Evolutionary conservation across 192 early-diverging fungal genomes (phyloP).

Genomic region (Umbelopsis vinacea): DNA sequence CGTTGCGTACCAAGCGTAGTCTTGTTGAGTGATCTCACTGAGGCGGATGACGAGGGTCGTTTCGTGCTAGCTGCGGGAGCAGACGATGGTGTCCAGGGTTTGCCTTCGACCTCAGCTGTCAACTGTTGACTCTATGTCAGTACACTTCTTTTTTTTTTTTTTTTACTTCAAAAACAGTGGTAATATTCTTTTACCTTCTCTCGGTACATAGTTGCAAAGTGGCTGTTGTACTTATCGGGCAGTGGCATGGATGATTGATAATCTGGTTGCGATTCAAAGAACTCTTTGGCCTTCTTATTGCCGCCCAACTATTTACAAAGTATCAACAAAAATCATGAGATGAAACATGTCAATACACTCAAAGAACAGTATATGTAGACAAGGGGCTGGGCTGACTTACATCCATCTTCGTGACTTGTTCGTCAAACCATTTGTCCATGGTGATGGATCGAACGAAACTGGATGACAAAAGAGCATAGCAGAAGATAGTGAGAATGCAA

Average conservation of each 20-base stretch:
- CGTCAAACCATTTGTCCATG: slow-evolving; percentile 97
- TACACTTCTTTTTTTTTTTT: too few species aligned
- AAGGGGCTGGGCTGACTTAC: slow-evolving; percentile 33
- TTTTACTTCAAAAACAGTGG: too few species aligned
- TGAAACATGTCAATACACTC: not conserved
- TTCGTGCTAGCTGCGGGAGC: slow-evolving; percentile 11
- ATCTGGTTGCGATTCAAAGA: slow-evolving; percentile 83
- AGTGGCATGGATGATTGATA: slow-evolving; percentile 76
- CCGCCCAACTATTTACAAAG: slow-evolving; percentile 68
- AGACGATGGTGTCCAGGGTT: slow-evolving; percentile 56
- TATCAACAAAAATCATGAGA: not conserved
- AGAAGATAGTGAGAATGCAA: slow-evolving; percentile 41
- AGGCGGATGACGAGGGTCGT: slow-evolving; percentile 22
- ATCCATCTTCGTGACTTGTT: slow-evolving; percentile 95
- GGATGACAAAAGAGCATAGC: slow-evolving; percentile 6
- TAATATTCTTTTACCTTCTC: slow-evolving; percentile 72
- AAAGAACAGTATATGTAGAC: not conserved
- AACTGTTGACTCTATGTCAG: slow-evolving; percentile 38
- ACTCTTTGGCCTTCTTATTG: slow-evolving; percentile 82
- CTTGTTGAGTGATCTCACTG: slow-evolving; percentile 36
- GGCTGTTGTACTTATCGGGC: slow-evolving; percentile 85
- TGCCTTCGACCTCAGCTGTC: slow-evolving; percentile 62
- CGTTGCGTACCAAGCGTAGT: slow-evolving; percentile 1
- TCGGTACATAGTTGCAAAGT: slow-evolving; percentile 85
- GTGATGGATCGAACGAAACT: slow-evolving; percentile 98